phyloP scores from a whole-genome alignment of 1,139 yeast genomes.

The Hanseniaspora uvarum region DNA sequence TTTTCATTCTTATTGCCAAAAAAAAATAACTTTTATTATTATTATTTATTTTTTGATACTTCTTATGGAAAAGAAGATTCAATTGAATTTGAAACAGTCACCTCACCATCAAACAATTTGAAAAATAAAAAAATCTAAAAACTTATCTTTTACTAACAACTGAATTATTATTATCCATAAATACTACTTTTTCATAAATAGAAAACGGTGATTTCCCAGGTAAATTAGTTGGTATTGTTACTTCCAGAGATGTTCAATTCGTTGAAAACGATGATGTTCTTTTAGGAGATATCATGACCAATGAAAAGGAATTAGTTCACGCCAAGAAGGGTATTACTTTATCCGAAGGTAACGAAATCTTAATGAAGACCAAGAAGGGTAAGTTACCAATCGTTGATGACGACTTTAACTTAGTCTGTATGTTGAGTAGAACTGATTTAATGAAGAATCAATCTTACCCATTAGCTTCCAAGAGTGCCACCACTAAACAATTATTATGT shows the following conservation, averaged over 20 bases:
- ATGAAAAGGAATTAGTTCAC: constrained; percentile 56
- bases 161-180: background rate
- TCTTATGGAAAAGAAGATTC: background rate
- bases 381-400: constrained; percentile 86
- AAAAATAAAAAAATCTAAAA: background rate
- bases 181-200: constrained; percentile 28
- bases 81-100: background rate
- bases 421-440: constrained; percentile 90
- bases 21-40: background rate
- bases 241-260: constrained; percentile 96
- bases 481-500: constrained; percentile 90
- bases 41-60: background rate
- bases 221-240: constrained; percentile 85
- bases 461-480: constrained; percentile 82
- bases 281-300: constrained; percentile 80
- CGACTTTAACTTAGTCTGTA: constrained; percentile 66
- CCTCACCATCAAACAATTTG: background rate
- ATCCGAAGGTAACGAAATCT: constrained; percentile 76
- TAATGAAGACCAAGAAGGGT: constrained; percentile 92
- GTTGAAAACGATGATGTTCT: constrained; percentile 57
- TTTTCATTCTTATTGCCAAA: too few relatives aligned
- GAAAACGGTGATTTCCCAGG: constrained; percentile 82
- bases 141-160: background rate
- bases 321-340: constrained; percentile 74
- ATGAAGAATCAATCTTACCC: constrained; percentile 94